Conservation (phyloP, 1,284 basidiomycete genomes). For the Tilletia indica region DNA sequence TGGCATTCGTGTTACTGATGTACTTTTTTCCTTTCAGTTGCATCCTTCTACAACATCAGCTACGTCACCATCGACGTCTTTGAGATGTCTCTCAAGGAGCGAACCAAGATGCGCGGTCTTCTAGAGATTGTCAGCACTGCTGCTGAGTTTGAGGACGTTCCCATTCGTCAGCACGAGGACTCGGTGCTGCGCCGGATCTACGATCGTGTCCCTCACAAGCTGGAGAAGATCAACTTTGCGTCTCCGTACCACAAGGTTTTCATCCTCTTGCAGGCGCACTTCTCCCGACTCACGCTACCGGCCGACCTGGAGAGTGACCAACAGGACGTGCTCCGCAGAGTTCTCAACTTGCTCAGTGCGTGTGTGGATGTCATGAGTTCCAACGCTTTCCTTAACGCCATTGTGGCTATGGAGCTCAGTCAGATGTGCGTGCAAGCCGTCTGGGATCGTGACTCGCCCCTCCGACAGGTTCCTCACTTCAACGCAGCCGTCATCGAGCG, state of each 20-base stretch:
- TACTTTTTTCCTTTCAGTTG: slow-evolving; percentile 63
- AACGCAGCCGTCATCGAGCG: slow-evolving; percentile 71
- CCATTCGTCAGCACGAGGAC: slow-evolving; percentile 72
- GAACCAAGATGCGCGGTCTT: slow-evolving; percentile 94
- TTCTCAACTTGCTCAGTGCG: slow-evolving; percentile 68
- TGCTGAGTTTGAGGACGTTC: slow-evolving; percentile 90
- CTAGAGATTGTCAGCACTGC: slow-evolving; percentile 94
- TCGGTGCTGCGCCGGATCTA: slow-evolving; percentile 69
- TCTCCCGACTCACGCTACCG: slow-evolving; percentile 84
- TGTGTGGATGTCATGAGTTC: slow-evolving; percentile 98
- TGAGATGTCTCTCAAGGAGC: slow-evolving; percentile 88
- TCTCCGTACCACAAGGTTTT: slow-evolving; percentile 98
- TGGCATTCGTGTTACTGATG: slow-evolving; percentile 12
- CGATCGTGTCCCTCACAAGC: slow-evolving; percentile 94
- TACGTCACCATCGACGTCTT: slow-evolving; percentile 96
- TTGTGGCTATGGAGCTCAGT: slow-evolving; percentile 97
- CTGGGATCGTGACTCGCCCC: slow-evolving; percentile 75
- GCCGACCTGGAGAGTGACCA: slow-evolving; percentile 92
- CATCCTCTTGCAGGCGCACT: slow-evolving; percentile 93
- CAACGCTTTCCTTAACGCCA: slow-evolving; percentile 87
- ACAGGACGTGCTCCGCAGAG: slow-evolving; percentile 78
- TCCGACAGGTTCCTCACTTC: slow-evolving; percentile 95
- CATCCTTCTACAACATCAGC: slow-evolving; percentile 67
- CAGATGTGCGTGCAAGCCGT: slow-evolving; percentile 99
- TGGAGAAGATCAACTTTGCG: slow-evolving; percentile 78